A percentile compares a stretch with the other conserved stretches of the same genome.
These are phyloP conservation scores for Ophiostoma australiae DNA, from an alignment of 2,329 filamentous ascomycete genomes.

Conservation along the genomic window DNA sequence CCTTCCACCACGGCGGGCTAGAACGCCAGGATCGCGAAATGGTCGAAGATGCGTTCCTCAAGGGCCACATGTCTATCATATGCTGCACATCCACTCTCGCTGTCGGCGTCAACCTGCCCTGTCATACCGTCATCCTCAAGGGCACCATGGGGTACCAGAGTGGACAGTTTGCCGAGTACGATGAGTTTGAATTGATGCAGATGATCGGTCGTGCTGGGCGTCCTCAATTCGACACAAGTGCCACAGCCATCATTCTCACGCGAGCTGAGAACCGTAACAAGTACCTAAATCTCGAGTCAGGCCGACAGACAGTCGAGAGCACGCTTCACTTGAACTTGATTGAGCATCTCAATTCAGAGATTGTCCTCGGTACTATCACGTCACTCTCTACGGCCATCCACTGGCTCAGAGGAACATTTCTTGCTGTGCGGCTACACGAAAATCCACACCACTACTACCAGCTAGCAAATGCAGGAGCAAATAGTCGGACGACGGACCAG, in stretches of 20 bases:
- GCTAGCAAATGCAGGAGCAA: constrained; percentile 40
- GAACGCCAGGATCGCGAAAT: constrained; percentile 57
- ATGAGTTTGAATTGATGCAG: constrained; percentile 81
- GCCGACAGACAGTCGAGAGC: constrained; percentile 70
- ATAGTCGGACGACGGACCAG: constrained; percentile 49
- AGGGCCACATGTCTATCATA: constrained; percentile 70
- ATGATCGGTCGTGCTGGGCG: constrained; percentile 82
- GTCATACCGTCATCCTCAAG: constrained; percentile 78
- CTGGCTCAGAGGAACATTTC: constrained; percentile 74
- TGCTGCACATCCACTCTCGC: constrained; percentile 84
- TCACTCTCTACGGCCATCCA: constrained; percentile 59
- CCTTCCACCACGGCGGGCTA: constrained; percentile 78
- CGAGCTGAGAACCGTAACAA: constrained; percentile 56
- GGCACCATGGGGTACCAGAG: constrained; percentile 66
- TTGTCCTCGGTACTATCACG: constrained; percentile 67
- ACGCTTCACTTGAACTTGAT: constrained; percentile 72
- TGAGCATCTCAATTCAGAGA: constrained; percentile 80
- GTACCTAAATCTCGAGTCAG: constrained; percentile 70
- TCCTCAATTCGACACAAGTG: constrained; percentile 75
- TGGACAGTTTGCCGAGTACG: constrained; percentile 61
- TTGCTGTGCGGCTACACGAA: constrained; percentile 66
- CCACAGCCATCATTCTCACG: constrained; percentile 75
- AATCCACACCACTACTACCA: constrained; percentile 74
- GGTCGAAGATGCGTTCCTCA: constrained; percentile 64
- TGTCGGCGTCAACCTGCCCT: constrained; percentile 77